Conservation (phyloP, 768 basidiomycete genomes). For the Agaricus bisporus region DNA sequence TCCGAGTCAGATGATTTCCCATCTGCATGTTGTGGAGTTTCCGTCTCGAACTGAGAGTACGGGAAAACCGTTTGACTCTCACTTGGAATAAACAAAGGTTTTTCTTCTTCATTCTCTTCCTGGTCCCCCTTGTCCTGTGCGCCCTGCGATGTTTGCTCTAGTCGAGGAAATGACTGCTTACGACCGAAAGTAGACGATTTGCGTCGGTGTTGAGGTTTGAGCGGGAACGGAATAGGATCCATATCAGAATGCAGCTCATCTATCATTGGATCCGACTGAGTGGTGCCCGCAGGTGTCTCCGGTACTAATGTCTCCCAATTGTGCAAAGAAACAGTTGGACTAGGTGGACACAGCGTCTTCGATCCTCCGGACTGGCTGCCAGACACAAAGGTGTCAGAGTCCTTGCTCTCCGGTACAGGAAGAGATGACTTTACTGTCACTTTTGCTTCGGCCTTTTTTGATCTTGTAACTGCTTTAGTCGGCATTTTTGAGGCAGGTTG, state of each 20-base stretch:
- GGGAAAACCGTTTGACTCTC: constrained; percentile 50
- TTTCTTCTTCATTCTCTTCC: not conserved
- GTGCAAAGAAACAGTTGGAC: constrained; percentile 5
- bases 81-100: constrained; percentile 44
- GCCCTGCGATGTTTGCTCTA: not conserved
- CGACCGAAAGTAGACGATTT: not conserved
- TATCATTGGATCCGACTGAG: constrained; percentile 16
- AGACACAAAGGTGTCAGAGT: not conserved
- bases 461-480: not conserved
- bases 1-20: constrained; percentile 31
- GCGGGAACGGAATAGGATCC: constrained; percentile 6
- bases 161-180: not conserved
- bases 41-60: constrained; percentile 38
- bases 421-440: not conserved
- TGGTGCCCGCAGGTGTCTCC: constrained; percentile 4
- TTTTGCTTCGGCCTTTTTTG: not conserved
- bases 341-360: not conserved
- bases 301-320: constrained; percentile 13
- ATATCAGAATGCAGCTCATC: constrained; percentile 25
- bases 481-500: not conserved
- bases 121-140: not conserved
- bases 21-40: constrained; percentile 1
- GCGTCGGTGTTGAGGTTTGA: constrained; percentile 1
- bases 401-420: not conserved
- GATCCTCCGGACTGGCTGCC: not conserved